phyloP scores from a whole-genome alignment of 352 stramenopile species.

The Pythium guiyangense region DNA sequence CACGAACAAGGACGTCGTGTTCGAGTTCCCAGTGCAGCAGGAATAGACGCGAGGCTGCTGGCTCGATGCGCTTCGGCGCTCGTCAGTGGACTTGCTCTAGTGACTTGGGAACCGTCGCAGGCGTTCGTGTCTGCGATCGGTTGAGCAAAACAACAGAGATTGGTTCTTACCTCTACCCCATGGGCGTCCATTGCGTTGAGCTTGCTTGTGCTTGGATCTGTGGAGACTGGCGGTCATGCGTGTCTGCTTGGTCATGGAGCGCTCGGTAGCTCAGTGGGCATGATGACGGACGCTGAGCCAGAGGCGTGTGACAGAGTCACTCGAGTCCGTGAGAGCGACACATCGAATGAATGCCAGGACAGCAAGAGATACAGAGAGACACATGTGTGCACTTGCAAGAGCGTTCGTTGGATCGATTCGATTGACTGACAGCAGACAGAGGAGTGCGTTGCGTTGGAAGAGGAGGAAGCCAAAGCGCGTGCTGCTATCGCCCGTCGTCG shows the following conservation, averaged over 20 bases:
- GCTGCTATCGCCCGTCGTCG: slow-evolving; percentile 70
- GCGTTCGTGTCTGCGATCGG: slow-evolving; percentile 31
- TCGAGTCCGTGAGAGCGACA: too few species aligned
- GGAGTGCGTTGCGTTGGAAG: too few species aligned
- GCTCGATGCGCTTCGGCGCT: slow-evolving; percentile 9
- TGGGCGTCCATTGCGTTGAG: not conserved
- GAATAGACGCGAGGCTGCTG: slow-evolving; percentile 54
- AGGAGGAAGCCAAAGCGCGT: not conserved
- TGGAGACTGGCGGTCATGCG: too few species aligned
- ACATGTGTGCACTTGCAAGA: not conserved
- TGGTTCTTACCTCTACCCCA: slow-evolving; percentile 12
- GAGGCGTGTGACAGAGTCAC: too few species aligned
- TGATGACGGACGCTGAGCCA: too few species aligned
- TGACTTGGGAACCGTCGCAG: not conserved
- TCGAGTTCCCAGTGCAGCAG: slow-evolving; percentile 93
- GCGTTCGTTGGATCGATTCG: not conserved
- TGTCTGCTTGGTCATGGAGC: too few species aligned
- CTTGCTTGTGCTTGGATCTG: too few species aligned
- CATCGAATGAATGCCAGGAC: not conserved
- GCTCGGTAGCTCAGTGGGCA: too few species aligned
- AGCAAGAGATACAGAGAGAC: not conserved
- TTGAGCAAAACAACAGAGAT: slow-evolving; percentile 39
- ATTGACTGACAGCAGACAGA: too few species aligned
- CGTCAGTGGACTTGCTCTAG: slow-evolving; percentile 5
- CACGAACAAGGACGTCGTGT: slow-evolving; percentile 99